Conservation (phyloP, 2,329 filamentous ascomycete genomes). For the Colletotrichum euphorbiae region DNA sequence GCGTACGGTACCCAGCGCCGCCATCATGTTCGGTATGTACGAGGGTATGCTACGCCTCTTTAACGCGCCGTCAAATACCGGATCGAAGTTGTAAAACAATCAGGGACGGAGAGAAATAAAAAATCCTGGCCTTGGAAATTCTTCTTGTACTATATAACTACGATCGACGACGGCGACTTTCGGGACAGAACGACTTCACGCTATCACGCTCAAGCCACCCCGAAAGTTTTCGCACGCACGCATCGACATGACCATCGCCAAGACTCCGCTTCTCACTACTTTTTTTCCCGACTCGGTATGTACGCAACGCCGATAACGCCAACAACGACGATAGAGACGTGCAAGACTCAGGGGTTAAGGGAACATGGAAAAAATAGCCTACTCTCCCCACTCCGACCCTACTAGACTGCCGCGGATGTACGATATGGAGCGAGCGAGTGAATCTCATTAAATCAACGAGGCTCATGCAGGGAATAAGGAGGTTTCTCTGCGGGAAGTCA, state of each 20-base stretch:
- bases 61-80: constrained; percentile 43
- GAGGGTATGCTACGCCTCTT: constrained; percentile 67
- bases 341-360: too few species aligned
- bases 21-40: constrained; percentile 96
- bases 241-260: background rate
- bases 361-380: too few species aligned
- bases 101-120: too few species aligned
- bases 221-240: too few species aligned
- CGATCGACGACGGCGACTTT: constrained; percentile 12
- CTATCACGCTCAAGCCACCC: background rate
- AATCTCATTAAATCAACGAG: background rate
- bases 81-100: constrained; percentile 11
- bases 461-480: background rate
- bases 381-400: background rate
- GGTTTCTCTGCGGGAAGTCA: background rate
- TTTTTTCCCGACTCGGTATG: background rate
- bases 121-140: background rate
- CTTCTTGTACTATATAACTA: constrained; percentile 17
- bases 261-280: constrained; percentile 15
- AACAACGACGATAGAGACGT: background rate
- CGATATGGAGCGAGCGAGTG: constrained; percentile 7
- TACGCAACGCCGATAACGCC: background rate
- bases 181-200: background rate
- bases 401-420: background rate
- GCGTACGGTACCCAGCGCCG: constrained; percentile 89